phyloP scores from a whole-genome alignment of 2,329 filamentous ascomycete genomes.

The Atkinsonella texensis region DNA sequence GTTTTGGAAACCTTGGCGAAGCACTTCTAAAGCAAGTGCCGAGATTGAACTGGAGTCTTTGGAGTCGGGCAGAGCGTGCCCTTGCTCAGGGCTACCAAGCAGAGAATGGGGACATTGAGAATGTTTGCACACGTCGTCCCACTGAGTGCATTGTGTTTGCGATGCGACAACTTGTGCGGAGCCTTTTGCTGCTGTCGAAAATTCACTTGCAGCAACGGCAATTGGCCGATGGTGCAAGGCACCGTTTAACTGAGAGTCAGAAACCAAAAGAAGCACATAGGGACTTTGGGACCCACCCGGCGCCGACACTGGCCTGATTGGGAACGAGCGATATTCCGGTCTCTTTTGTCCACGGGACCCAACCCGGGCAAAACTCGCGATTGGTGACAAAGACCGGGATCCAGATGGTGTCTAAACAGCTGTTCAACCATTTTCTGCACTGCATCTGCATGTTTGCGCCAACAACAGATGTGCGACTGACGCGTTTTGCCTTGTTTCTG shows the following conservation, averaged over 20 bases:
- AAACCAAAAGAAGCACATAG: neutral
- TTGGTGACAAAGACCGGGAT: neutral
- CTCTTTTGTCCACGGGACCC: too few relatives aligned
- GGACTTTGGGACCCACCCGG: neutral
- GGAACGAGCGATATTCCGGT: neutral
- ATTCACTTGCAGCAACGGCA: neutral
- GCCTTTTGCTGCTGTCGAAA: neutral
- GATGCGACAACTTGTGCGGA: neutral
- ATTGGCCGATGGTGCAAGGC: neutral
- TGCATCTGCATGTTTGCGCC: neutral
- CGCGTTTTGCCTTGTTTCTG: neutral
- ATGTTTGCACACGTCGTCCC: neutral
- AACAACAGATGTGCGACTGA: neutral
- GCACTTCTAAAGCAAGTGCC: neutral
- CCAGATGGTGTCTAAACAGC: neutral
- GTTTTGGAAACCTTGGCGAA: slow-evolving; percentile 1
- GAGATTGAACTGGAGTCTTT: neutral
- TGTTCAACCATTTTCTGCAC: neutral
- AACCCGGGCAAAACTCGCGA: too few relatives aligned
- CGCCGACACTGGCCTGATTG: neutral
- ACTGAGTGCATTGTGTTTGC: neutral
- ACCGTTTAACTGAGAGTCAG: neutral
- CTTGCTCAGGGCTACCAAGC: neutral
- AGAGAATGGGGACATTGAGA: neutral
- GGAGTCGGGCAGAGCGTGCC: neutral